Base-by-base conservation (phyloP, 306 rosid genomes). In the Pyrus bretschneideri region DNA sequence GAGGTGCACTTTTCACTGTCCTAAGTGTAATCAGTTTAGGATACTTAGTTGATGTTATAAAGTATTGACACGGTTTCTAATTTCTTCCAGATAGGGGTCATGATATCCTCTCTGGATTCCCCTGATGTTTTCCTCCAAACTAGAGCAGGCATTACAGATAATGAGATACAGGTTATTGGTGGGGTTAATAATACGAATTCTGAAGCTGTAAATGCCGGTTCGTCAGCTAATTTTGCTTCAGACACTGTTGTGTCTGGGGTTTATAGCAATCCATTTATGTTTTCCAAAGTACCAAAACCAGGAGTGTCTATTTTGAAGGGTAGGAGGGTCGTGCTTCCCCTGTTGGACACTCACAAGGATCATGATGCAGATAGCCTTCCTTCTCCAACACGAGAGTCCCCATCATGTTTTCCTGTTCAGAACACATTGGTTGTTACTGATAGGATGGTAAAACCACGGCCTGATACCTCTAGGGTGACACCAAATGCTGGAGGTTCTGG, bases 321-420 rank as follows among this genome's bases (percentile, higher is more conserved):
- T 72, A 90, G 96, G 78, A 96, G 92, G 46, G 21, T 78, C 67
- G 81, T 87, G 76, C 88, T 92, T 25, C 99, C 99, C 55, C 83
- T 96, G 76, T 81, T 96, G 35, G 99, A 96, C 82, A 96, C 93
- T 81, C 99, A 96, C 85, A 92, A 89, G 89, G 98, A 91, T 78
- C 99, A 96, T 69, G 99, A 96, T 80, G 85, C 35, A 45, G 99
- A 96, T 85, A 91, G 98, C 83, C 92, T 96, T 73, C 99, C 99
- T 27, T 96, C 99, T 19, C 99, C 99, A 40, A 96, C 99, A 4
- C 88, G 93, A 33, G 97, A 91, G 77, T 80, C 87, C 60, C 86
- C 90, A 21, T 69, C 89, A 3, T 49, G 80, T 80, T 88, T 92
- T 46, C 78, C 88, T 63, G 89, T 83, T 60, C 80, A 76, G 75